Percentiles rank a stretch among this genome's conserved stretches.
phyloP scores from a whole-genome alignment of 192 early-diverging fungal genomes.

The Kappamyces sp. region DNA sequence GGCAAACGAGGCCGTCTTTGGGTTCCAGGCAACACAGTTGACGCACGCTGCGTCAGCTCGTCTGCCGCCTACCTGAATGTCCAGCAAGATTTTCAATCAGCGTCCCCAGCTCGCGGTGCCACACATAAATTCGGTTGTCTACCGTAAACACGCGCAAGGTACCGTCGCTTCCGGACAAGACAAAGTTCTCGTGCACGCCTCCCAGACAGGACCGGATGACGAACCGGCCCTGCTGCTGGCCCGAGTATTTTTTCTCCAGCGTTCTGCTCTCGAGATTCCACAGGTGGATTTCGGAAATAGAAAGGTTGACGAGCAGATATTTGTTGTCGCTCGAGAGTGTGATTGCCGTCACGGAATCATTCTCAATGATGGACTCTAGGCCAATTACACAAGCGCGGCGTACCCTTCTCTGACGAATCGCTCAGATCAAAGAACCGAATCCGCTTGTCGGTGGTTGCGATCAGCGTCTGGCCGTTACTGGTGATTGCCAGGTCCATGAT shows the following conservation, averaged over 20 bases:
- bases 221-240: conserved; percentile 78
- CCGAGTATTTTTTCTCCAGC: conserved; percentile 71
- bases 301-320: conserved; percentile 57
- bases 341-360: conserved; percentile 61
- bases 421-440: conserved; percentile 61
- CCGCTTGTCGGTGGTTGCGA: conserved; percentile 63
- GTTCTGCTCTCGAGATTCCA: conserved; percentile 71
- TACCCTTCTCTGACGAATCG: conserved; percentile 35
- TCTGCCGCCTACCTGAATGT: conserved; percentile 45
- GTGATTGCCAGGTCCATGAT: conserved; percentile 60
- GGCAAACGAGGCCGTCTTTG: conserved; percentile 64
- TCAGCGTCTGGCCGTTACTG: conserved; percentile 51
- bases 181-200: conserved; percentile 72
- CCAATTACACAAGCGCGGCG: background rate
- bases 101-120: conserved; percentile 66
- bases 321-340: conserved; percentile 50
- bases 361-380: conserved; percentile 38
- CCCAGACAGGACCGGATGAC: conserved; percentile 92
- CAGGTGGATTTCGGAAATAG: conserved; percentile 72
- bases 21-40: conserved; percentile 73
- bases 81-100: conserved; percentile 67
- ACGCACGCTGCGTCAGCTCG: conserved; percentile 42
- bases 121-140: conserved; percentile 73
- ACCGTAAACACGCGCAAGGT: conserved; percentile 14
- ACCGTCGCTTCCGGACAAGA: conserved; percentile 92